phyloP scores from a whole-genome alignment of 2,329 filamentous ascomycete genomes.

The Talaromyces sp. region DNA sequence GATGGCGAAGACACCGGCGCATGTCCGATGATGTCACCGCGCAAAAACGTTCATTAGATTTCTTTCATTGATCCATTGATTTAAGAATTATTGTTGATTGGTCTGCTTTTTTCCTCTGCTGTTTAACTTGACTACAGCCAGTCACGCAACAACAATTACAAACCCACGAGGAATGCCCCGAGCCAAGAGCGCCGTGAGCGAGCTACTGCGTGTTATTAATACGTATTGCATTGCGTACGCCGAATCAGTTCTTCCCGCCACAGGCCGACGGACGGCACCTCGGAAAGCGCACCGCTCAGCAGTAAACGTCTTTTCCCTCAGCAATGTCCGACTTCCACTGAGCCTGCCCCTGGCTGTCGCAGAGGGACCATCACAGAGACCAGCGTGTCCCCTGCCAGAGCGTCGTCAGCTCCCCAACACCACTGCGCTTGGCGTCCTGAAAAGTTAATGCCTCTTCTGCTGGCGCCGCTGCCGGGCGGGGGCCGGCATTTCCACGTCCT shows the following conservation, averaged over 20 bases:
- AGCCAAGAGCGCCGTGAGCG: neutral
- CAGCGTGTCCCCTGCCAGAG: neutral
- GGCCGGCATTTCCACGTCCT: slow-evolving; percentile 8
- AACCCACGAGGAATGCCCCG: no score
- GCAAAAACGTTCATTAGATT: no score
- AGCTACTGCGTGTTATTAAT: no score
- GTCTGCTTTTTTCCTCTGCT: neutral
- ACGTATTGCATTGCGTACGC: no score
- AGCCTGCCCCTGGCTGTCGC: neutral
- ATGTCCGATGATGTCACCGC: no score
- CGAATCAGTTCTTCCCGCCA: neutral
- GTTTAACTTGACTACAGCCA: neutral
- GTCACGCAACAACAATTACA: neutral
- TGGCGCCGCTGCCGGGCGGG: slow-evolving; percentile 8
- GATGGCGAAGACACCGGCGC: no score
- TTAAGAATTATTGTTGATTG: no score
- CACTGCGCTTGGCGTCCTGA: neutral
- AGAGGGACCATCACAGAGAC: neutral
- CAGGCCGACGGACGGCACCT: neutral
- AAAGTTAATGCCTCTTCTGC: slow-evolving; percentile 9
- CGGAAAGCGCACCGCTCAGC: neutral
- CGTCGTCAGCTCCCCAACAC: neutral
- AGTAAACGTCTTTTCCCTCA: neutral
- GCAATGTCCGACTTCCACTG: neutral
- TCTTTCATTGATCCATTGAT: no score